Percentiles rank a stretch among this genome's conserved stretches.
These are phyloP conservation scores for Sugiyamaella xylanicola DNA, from an alignment of 1,139 yeast species.

Conservation along the genomic window DNA sequence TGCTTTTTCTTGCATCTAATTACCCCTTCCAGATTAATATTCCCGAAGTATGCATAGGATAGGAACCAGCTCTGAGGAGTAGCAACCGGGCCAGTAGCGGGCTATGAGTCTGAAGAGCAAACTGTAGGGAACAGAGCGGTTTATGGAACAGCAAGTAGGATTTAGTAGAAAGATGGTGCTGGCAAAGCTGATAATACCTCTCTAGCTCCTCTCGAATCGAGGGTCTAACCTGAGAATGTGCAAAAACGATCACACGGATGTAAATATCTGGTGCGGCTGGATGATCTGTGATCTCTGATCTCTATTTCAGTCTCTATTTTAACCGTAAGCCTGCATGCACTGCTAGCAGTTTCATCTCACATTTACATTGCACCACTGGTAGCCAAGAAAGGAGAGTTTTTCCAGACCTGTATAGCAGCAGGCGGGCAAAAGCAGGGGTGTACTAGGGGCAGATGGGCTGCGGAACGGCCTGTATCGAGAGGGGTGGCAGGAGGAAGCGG, in stretches of 20 bases:
- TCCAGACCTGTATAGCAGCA: not conserved
- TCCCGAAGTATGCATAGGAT: conserved; percentile 13
- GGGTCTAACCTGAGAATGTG: no score
- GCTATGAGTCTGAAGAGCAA: no score
- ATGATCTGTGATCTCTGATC: no score
- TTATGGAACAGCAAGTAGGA: no score
- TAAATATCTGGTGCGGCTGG: not conserved
- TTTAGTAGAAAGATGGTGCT: no score
- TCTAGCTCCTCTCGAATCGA: no score
- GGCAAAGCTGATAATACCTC: no score
- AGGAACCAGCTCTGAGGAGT: not conserved
- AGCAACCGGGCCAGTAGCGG: not conserved
- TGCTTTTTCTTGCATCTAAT: conserved; percentile 3
- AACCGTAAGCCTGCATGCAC: not conserved
- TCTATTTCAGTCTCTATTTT: no score
- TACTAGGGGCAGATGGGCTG: not conserved
- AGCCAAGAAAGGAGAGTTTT: not conserved
- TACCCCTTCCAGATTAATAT: conserved; percentile 11
- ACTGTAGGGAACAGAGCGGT: no score
- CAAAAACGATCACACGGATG: no score
- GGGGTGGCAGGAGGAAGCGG: not conserved
- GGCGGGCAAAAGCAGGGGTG: not conserved
- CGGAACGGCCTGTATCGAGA: not conserved
- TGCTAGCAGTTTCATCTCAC: not conserved
- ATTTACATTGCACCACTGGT: not conserved